phyloP scores from a whole-genome alignment of 306 rosid species.

The Oemleria cerasiformis region DNA sequence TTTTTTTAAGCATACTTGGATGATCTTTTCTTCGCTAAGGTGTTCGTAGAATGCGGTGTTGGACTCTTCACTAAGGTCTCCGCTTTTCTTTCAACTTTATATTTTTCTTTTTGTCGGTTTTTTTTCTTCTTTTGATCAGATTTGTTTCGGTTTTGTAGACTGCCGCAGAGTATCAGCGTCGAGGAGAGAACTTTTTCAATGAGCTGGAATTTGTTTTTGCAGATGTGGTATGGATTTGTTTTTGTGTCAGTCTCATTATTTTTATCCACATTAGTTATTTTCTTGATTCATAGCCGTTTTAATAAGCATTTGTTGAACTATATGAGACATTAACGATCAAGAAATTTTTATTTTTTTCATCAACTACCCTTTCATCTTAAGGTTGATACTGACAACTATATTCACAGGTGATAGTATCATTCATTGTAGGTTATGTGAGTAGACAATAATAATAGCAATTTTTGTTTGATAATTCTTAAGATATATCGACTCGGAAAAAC shows the following conservation, averaged over 20 bases:
- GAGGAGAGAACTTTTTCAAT: constrained; percentile 85
- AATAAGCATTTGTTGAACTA: neutral
- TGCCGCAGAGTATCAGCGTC: constrained; percentile 86
- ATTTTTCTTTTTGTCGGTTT: neutral
- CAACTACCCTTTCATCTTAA: too few relatives aligned
- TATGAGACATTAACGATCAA: neutral
- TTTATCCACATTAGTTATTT: neutral
- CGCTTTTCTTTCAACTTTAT: neutral
- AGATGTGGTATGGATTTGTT: constrained; percentile 72
- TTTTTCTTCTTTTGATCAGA: neutral
- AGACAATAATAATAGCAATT: too few relatives aligned
- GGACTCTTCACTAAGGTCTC: constrained; percentile 89
- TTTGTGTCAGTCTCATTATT: neutral
- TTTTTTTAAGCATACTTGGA: constrained; percentile 22
- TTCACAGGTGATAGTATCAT: too few relatives aligned
- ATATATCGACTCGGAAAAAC: too few relatives aligned
- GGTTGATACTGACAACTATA: too few relatives aligned
- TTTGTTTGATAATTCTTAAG: too few relatives aligned
- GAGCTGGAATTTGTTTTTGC: constrained; percentile 92
- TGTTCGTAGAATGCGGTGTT: constrained; percentile 88
- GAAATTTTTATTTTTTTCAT: neutral
- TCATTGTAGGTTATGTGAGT: too few relatives aligned
- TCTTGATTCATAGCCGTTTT: neutral
- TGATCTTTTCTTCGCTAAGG: constrained; percentile 82
- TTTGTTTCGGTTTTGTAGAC: constrained; percentile 49